Percentiles rank a stretch among this genome's conserved stretches.
phyloP scores from a whole-genome alignment of 2,329 filamentous ascomycete species.

The Aschersonia sp. region DNA sequence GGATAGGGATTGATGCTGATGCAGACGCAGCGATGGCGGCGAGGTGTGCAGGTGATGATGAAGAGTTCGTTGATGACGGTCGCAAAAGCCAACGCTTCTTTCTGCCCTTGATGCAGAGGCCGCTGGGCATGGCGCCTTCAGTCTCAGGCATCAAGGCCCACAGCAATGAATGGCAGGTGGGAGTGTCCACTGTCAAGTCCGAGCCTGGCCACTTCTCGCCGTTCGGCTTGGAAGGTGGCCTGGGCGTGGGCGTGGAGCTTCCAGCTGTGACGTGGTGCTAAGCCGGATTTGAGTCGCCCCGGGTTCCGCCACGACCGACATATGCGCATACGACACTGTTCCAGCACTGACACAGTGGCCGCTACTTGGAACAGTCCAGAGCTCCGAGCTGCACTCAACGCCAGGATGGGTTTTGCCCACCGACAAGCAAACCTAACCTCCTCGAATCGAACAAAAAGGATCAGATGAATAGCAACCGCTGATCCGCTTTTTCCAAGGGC shows the following conservation, averaged over 20 bases:
- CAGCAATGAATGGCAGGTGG: no score
- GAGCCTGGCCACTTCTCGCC: neutral
- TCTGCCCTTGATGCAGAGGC: conserved; percentile 11
- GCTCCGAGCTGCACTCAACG: neutral
- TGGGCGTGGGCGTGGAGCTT: no score
- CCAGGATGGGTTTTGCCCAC: neutral
- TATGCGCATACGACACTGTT: no score
- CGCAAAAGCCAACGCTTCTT: neutral
- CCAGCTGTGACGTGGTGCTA: neutral
- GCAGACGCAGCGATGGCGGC: conserved; percentile 11
- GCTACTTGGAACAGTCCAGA: neutral
- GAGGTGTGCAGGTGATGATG: conserved; percentile 13
- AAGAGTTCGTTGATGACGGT: conserved; percentile 6
- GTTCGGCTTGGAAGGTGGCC: neutral
- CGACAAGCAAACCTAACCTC: neutral
- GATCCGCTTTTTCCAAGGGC: no score
- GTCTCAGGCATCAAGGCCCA: conserved; percentile 17
- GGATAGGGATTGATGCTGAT: conserved; percentile 4
- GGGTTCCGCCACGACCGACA: neutral
- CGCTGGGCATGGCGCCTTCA: conserved; percentile 7
- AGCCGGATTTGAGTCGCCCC: neutral
- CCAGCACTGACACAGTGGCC: neutral
- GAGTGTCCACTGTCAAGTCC: neutral
- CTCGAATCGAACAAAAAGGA: neutral
- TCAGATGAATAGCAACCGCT: no score